Evolutionary conservation across 805 yeast species (phyloP).

Genomic region (Scheffersomyces spartinae): DNA sequence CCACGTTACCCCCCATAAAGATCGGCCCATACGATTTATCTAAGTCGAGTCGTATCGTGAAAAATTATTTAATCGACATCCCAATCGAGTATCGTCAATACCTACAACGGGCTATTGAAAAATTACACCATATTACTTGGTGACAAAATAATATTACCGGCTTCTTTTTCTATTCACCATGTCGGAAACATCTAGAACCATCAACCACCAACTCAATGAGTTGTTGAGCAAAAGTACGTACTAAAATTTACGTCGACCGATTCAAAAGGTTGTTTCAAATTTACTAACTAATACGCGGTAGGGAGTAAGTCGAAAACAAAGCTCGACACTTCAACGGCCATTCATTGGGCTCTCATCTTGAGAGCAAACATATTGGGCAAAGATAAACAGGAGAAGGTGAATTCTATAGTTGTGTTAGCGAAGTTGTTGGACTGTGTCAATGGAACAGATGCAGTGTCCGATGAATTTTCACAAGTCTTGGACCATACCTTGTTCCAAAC

Average conservation of each 20-base stretch:
- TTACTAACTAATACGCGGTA: constrained; percentile 6
- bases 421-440: constrained; percentile 34
- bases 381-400: constrained; percentile 39
- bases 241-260: not conserved
- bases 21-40: no score
- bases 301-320: constrained; percentile 16
- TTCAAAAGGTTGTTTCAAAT: not conserved
- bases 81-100: no score
- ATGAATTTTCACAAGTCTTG: constrained; percentile 20
- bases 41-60: no score
- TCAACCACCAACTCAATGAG: constrained; percentile 33
- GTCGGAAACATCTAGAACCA: constrained; percentile 29
- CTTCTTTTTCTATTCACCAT: no score
- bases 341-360: constrained; percentile 24
- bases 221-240: constrained; percentile 24
- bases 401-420: constrained; percentile 42
- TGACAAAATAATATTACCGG: no score
- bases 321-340: constrained; percentile 20
- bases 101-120: no score
- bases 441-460: constrained; percentile 27
- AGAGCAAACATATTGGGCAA: constrained; percentile 31
- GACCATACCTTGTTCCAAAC: constrained; percentile 30
- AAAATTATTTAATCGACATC: no score
- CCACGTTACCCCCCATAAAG: no score
- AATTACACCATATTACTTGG: no score